phyloP scores from a whole-genome alignment of 1,284 basidiomycete species.

The Irpex lacteus region DNA sequence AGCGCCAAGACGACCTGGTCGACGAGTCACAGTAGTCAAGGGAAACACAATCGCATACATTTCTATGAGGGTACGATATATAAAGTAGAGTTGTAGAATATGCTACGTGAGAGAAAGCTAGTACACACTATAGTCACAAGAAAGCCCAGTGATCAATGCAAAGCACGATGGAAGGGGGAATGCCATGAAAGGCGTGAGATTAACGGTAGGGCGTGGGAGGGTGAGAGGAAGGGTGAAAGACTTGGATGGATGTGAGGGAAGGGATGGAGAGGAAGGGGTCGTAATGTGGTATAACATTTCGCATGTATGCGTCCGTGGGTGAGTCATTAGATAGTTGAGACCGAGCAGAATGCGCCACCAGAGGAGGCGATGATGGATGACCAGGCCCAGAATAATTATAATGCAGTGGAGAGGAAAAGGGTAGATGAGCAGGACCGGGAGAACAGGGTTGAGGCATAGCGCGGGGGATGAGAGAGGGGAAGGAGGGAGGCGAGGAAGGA shows the following conservation, averaged over 20 bases:
- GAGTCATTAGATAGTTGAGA: conserved; percentile 3
- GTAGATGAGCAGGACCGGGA: background rate
- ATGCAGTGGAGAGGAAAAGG: background rate
- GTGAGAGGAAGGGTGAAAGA: background rate
- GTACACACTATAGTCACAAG: conserved; percentile 8
- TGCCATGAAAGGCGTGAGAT: background rate
- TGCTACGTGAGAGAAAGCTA: conserved; percentile 10
- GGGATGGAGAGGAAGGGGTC: background rate
- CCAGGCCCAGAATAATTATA: background rate
- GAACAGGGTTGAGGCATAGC: background rate
- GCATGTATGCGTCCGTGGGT: conserved; percentile 2
- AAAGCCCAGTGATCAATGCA: background rate
- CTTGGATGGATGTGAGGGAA: background rate
- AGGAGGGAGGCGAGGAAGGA: conserved; percentile 16
- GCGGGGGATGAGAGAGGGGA: background rate
- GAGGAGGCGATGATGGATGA: background rate
- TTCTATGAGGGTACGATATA: conserved; percentile 24
- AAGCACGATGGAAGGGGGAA: background rate
- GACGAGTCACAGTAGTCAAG: background rate
- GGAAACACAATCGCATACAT: background rate
- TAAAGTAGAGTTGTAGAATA: conserved; percentile 8
- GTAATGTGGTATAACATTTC: conserved; percentile 2
- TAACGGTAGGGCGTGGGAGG: background rate
- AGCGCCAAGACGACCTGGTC: background rate
- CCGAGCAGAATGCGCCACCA: background rate